Conservation (phyloP, 2,329 filamentous ascomycete species). For the Fusarium humuli region DNA sequence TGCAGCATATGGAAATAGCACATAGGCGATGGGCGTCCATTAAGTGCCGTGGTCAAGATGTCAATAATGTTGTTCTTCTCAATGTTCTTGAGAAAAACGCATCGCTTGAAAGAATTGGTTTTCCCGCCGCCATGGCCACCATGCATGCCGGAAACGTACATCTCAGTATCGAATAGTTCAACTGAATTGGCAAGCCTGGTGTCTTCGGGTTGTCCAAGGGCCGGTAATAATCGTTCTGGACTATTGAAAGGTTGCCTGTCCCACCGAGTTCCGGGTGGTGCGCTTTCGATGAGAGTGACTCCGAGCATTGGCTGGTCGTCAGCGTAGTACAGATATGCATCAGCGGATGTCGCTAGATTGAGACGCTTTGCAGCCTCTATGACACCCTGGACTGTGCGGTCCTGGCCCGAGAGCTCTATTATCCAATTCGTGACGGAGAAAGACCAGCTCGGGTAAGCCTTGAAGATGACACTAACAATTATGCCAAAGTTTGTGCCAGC, state of each 20-base stretch:
- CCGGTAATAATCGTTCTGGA: slow-evolving; percentile 11
- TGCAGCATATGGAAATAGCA: slow-evolving; percentile 74
- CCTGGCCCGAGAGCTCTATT: slow-evolving; percentile 48
- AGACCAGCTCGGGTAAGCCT: slow-evolving; percentile 55
- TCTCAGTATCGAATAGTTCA: slow-evolving; percentile 67
- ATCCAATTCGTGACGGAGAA: slow-evolving; percentile 58
- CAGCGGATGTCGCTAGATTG: slow-evolving; percentile 58
- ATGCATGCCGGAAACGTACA: slow-evolving; percentile 71
- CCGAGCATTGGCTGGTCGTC: slow-evolving; percentile 60
- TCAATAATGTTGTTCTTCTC: slow-evolving; percentile 49
- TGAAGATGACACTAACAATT: slow-evolving; percentile 65
- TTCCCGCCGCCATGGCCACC: slow-evolving; percentile 68
- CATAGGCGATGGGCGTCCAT: slow-evolving; percentile 61
- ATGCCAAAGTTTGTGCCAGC: slow-evolving; percentile 71
- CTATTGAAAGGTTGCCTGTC: neutral
- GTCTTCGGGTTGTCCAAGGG: slow-evolving; percentile 52
- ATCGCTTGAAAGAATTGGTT: slow-evolving; percentile 74
- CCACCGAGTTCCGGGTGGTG: slow-evolving; percentile 33
- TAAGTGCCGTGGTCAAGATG: slow-evolving; percentile 58
- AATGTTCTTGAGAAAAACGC: slow-evolving; percentile 67
- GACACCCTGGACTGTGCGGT: neutral
- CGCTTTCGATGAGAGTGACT: slow-evolving; percentile 61
- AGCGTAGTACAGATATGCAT: slow-evolving; percentile 68
- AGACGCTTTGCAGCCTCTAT: slow-evolving; percentile 45
- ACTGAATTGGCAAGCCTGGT: slow-evolving; percentile 58